Percentiles rank a stretch among this genome's conserved stretches.
Conservation (phyloP, 2,329 filamentous ascomycete species). For the Fusarium floridanum region DNA sequence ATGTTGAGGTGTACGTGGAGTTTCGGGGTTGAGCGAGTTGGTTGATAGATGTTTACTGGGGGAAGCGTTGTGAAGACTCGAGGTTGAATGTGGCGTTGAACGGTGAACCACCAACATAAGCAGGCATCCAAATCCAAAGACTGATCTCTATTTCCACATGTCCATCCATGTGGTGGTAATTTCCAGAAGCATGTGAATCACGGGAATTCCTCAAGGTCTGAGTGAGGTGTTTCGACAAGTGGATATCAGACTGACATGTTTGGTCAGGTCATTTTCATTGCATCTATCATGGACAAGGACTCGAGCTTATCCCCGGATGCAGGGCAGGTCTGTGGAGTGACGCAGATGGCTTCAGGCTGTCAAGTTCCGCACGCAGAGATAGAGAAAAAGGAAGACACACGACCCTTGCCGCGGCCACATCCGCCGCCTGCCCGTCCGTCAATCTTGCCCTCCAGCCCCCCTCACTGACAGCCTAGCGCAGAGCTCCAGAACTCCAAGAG, state of each 20-base stretch:
- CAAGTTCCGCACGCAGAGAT: conserved; percentile 15
- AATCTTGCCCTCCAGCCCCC: background rate
- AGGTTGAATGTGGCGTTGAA: background rate
- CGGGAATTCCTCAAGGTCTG: conserved; percentile 9
- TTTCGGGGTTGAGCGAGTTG: conserved; percentile 23
- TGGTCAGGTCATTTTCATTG: conserved; percentile 25
- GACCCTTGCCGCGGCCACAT: conserved; percentile 22
- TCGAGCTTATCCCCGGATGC: conserved; percentile 27
- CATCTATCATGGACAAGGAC: conserved; percentile 23
- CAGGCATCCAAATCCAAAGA: conserved; percentile 1
- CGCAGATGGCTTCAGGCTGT: conserved; percentile 37
- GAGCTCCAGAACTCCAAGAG: background rate
- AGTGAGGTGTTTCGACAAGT: conserved; percentile 5
- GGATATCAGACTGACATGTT: conserved; percentile 19
- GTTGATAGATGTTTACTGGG: conserved; percentile 10
- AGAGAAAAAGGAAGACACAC: background rate
- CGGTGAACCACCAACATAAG: background rate
- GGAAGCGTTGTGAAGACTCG: conserved; percentile 11
- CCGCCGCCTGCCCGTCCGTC: conserved; percentile 1
- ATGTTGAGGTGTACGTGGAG: conserved; percentile 25
- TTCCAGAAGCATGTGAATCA: conserved; percentile 15
- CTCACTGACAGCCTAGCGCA: background rate
- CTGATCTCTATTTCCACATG: background rate
- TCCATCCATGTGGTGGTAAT: background rate
- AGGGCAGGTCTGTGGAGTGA: conserved; percentile 31